Evolutionary conservation across 2,329 filamentous ascomycete genomes (phyloP), one percentile per base, ranked within the genome.

Genomic region (Aspergillus sp.): DNA sequence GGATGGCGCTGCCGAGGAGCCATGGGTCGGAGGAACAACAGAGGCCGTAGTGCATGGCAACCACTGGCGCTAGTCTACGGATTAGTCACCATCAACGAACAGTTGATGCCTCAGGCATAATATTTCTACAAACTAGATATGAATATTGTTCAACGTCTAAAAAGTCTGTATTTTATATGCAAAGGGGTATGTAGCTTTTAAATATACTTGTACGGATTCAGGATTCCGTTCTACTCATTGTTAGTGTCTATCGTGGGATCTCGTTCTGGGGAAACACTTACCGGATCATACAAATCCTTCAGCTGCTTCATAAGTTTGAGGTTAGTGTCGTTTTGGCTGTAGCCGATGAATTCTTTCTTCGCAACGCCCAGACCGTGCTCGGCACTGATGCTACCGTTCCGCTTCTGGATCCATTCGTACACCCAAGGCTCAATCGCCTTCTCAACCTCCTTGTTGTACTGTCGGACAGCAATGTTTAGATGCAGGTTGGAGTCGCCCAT

Each of bases 191-290:
- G 20, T 36, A 24, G 39, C 41, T 52, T 63, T 61, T 71, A 77
- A 48, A 98, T 89, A 74, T 97, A 98, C 78, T 98, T 98, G 81
- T 98, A 98, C 0, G 93, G 93, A 78, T 97, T 98, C 91, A 98
- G 96, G 76, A 98, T 98, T 48, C 92, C 93, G 66, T 96, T 96
- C 91, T 96, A 65, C 32, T 32, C 17, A 8, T 26, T 17, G 57
- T 70, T 63, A 69, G 65, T 60, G 51, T 11, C 9, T 30, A 15
- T 36, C 11, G 18, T 26, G 12, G n/a, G 8, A 13, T 26, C 15
- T 20, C 9, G 12, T 22, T 24, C 8, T 36, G 20, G 9, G 18
- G 5, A 50, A 50, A 5, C 41, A 73, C 91, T 86, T 78, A 96
- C 92, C 69, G 93, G 95, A 77, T 99, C 95, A 75, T 96, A 99